These are phyloP conservation scores for Cucurbita maxima DNA, from an alignment of 306 rosid genomes.

Conservation along the genomic window DNA sequence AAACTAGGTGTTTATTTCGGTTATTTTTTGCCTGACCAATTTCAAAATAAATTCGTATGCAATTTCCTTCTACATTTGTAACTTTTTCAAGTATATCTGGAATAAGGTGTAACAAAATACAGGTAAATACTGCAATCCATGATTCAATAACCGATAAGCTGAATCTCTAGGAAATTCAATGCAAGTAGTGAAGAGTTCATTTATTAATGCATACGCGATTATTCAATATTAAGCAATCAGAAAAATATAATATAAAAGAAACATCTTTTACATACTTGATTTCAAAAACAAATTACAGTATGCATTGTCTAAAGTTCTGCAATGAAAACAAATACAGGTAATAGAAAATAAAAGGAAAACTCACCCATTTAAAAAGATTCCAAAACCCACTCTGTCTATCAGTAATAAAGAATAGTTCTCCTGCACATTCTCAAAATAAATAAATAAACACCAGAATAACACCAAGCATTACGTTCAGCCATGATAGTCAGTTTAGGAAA, in stretches of 20 bases:
- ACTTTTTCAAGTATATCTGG: too few species aligned
- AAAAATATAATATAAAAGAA: neutral
- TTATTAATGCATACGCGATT: neutral
- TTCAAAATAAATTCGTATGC: neutral
- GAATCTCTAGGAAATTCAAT: neutral
- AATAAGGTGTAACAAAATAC: too few species aligned
- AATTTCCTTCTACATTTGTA: too few species aligned
- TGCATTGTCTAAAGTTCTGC: neutral
- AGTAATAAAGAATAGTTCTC: constrained; percentile 71
- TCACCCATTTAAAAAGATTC: constrained; percentile 94
- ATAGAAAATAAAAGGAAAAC: neutral
- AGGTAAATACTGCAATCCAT: too few species aligned
- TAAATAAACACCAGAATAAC: neutral
- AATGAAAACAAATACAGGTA: constrained; percentile 1
- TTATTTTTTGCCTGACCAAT: neutral
- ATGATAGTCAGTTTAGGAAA: neutral
- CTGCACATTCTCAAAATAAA: constrained; percentile 34
- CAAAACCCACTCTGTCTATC: constrained; percentile 77
- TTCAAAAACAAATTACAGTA: neutral
- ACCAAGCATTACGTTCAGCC: neutral
- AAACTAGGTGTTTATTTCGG: neutral
- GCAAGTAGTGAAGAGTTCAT: neutral
- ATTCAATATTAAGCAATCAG: neutral
- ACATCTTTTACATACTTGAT: neutral
- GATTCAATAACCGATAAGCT: too few species aligned